Evolutionary conservation across 1,139 yeast species (phyloP).

Genomic region (Taphrina deformans): DNA sequence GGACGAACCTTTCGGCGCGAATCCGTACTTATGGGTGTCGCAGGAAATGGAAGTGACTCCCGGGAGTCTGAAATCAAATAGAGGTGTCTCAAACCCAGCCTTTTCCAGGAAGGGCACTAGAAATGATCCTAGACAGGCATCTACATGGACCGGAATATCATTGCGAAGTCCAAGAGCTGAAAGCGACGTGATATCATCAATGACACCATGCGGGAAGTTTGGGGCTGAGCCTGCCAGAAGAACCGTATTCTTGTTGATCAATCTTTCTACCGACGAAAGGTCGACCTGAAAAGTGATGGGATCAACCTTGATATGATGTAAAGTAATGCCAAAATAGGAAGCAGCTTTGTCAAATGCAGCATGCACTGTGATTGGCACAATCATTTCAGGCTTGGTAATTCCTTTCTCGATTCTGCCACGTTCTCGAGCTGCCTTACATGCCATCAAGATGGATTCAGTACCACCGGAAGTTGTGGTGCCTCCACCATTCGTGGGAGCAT

Average conservation of each 20-base stretch:
- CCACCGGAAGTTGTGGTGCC: conserved; percentile 94
- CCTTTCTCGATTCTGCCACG: conserved; percentile 65
- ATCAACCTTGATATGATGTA: conserved; percentile 77
- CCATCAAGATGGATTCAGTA: conserved; percentile 81
- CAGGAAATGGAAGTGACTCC: conserved; percentile 98
- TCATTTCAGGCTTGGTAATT: conserved; percentile 74
- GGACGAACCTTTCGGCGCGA: conserved; percentile 96
- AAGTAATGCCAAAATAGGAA: conserved; percentile 80
- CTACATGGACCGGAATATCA: conserved; percentile 84
- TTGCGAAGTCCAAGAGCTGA: conserved; percentile 64
- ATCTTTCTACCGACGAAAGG: conserved; percentile 58
- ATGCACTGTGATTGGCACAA: conserved; percentile 86
- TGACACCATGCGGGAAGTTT: conserved; percentile 93
- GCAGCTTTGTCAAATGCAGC: conserved; percentile 97
- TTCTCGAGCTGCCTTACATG: conserved; percentile 79
- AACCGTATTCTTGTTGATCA: conserved; percentile 76
- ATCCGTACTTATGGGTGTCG: conserved; percentile 96
- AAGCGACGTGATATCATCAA: conserved; percentile 78
- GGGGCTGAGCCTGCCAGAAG: conserved; percentile 92
- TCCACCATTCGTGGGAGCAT: conserved; percentile 70
- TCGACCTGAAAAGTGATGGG: conserved; percentile 69
- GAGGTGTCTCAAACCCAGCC: conserved; percentile 55
- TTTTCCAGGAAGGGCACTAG: conserved; percentile 75
- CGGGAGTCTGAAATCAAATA: conserved; percentile 80
- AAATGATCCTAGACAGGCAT: conserved; percentile 92